These are phyloP conservation scores for Salix udensis DNA, from an alignment of 345 rosid species.

Conservation along the genomic window DNA sequence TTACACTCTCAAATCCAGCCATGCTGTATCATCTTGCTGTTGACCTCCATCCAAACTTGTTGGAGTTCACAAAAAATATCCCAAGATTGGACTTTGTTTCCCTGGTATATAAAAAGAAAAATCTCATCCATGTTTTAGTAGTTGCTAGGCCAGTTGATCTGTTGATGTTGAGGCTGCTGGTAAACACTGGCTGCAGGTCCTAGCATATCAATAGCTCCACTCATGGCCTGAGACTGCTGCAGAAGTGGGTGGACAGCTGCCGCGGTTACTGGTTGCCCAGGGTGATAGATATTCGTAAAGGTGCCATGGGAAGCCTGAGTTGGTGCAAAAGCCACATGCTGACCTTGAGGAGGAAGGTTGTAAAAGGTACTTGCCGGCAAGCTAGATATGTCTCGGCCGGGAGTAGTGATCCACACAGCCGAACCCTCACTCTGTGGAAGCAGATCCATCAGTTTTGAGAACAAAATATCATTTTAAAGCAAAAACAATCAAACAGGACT, in stretches of 20 bases:
- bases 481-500: background rate
- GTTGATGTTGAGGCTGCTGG: constrained; percentile 93
- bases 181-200: constrained; percentile 67
- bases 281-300: constrained; percentile 67
- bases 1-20: constrained; percentile 33
- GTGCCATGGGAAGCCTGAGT: constrained; percentile 67
- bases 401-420: constrained; percentile 77
- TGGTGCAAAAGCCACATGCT: constrained; percentile 72
- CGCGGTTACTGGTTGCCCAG: constrained; percentile 65
- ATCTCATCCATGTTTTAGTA: constrained; percentile 50
- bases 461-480: background rate
- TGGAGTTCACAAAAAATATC: constrained; percentile 41
- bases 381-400: constrained; percentile 66
- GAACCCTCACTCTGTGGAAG: constrained; percentile 75
- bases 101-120: constrained; percentile 31
- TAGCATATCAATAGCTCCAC: constrained; percentile 67
- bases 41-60: constrained; percentile 35
- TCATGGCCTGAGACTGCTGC: constrained; percentile 72
- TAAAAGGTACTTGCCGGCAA: constrained; percentile 74
- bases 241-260: constrained; percentile 65
- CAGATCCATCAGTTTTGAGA: constrained; percentile 20
- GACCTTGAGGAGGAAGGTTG: constrained; percentile 79
- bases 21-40: constrained; percentile 28
- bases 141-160: constrained; percentile 82
- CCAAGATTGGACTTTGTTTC: constrained; percentile 35